These are phyloP conservation scores for Hyphodiscus hymeniophilus DNA, from an alignment of 495 filamentous ascomycete genomes.

Conservation along the genomic window DNA sequence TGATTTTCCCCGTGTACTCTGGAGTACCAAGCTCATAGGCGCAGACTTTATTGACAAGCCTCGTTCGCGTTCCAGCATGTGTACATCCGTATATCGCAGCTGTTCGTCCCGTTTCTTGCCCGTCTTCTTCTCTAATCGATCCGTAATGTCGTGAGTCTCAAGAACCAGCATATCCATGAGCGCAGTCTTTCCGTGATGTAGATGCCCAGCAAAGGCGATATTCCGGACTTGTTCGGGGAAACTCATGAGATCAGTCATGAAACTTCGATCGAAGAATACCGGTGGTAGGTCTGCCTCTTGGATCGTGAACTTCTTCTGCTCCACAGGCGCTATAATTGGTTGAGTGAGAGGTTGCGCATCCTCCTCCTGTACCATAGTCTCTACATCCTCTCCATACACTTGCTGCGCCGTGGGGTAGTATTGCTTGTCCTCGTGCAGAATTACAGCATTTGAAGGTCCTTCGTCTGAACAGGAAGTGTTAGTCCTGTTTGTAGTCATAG, in stretches of 20 bases:
- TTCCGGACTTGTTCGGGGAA: slow-evolving; percentile 92
- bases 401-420: slow-evolving; percentile 97
- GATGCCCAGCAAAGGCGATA: slow-evolving; percentile 80
- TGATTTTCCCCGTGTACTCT: slow-evolving; percentile 85
- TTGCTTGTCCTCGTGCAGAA: slow-evolving; percentile 98
- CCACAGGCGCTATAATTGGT: slow-evolving; percentile 87
- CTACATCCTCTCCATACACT: slow-evolving; percentile 87
- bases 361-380: slow-evolving; percentile 94
- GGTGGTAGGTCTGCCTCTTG: slow-evolving; percentile 86
- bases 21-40: slow-evolving; percentile 89
- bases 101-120: slow-evolving; percentile 84
- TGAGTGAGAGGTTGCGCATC: slow-evolving; percentile 88
- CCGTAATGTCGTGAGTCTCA: slow-evolving; percentile 83
- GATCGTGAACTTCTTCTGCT: slow-evolving; percentile 91
- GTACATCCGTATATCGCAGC: slow-evolving; percentile 87
- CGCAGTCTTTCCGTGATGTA: slow-evolving; percentile 96
- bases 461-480: slow-evolving; percentile 43
- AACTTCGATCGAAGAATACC: slow-evolving; percentile 73
- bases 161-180: slow-evolving; percentile 97
- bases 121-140: slow-evolving; percentile 64
- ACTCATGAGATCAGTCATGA: slow-evolving; percentile 95
- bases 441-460: slow-evolving; percentile 91
- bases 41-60: slow-evolving; percentile 91
- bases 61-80: slow-evolving; percentile 79
- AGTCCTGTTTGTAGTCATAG: slow-evolving; percentile 4